Conservation (phyloP, 2,329 filamentous ascomycete genomes). For the Trichoderma sp. region DNA sequence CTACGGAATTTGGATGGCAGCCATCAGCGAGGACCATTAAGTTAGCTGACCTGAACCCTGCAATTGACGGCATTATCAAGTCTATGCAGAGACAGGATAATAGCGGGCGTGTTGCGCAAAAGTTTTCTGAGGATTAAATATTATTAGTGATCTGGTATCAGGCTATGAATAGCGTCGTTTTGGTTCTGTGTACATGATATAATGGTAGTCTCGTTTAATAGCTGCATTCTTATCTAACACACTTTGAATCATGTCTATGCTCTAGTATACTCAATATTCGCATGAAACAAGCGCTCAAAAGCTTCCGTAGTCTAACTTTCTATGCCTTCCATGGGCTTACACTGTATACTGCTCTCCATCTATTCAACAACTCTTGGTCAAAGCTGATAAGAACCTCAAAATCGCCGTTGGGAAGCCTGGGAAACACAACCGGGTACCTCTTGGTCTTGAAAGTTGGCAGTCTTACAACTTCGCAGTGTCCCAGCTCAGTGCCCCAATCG, state of each 20-base stretch:
- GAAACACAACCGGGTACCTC: conserved; percentile 11
- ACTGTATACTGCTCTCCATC: background rate
- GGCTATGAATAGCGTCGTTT: background rate
- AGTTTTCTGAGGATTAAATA: background rate
- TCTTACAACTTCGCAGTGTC: background rate
- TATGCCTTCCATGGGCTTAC: conserved; percentile 3
- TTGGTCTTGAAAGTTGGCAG: conserved; percentile 4
- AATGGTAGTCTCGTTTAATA: background rate
- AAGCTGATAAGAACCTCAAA: conserved; percentile 11
- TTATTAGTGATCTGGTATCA: background rate
- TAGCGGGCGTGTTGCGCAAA: background rate
- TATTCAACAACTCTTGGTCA: background rate
- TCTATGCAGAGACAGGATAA: conserved; percentile 6
- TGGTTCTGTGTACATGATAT: conserved; percentile 1
- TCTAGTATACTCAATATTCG: background rate
- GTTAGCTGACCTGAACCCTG: conserved; percentile 13
- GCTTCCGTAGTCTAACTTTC: background rate
- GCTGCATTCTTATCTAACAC: background rate
- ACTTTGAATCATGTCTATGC: background rate
- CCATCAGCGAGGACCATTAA: conserved; percentile 15
- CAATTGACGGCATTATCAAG: background rate
- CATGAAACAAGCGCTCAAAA: background rate
- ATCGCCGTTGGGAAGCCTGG: conserved; percentile 8
- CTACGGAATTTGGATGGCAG: conserved; percentile 22
- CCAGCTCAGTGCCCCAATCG: conserved; percentile 4